Evolutionary conservation across 345 rosid species (phyloP).

Genomic region (Rhodomyrtus tomentosa): DNA sequence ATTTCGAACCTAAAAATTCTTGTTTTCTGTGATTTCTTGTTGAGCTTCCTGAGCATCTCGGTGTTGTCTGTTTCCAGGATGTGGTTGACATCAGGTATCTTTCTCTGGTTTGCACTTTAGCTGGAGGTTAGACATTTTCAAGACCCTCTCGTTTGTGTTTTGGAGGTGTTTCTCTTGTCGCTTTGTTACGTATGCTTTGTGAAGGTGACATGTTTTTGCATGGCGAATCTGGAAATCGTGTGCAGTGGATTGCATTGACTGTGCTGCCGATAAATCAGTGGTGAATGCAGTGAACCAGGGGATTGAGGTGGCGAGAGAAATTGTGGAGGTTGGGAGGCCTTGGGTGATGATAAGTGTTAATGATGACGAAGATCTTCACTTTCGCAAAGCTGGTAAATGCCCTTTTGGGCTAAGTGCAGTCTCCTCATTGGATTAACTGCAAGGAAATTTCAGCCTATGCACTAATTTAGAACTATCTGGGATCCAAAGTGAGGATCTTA

Average conservation of each 20-base stretch:
- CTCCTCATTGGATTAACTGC: not conserved
- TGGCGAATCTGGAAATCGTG: not conserved
- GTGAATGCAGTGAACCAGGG: conserved; percentile 52
- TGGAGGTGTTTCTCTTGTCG: not conserved
- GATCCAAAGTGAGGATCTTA: not conserved
- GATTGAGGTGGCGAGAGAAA: conserved; percentile 32
- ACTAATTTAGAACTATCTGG: not conserved
- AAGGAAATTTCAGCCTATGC: not conserved
- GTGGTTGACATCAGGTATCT: conserved; percentile 50
- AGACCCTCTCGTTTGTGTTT: not conserved
- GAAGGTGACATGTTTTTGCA: not conserved
- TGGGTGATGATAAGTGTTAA: conserved; percentile 64
- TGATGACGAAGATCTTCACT: conserved; percentile 55
- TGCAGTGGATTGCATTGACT: conserved; percentile 59
- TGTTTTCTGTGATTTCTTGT: not conserved
- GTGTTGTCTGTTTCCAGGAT: conserved; percentile 19
- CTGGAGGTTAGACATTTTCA: conserved; percentile 29
- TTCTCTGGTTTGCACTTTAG: conserved; percentile 50
- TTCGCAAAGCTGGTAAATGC: conserved; percentile 46
- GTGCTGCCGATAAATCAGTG: conserved; percentile 55
- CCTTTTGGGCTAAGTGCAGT: not conserved
- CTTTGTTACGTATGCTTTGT: not conserved
- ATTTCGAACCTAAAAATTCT: not conserved
- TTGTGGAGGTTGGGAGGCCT: conserved; percentile 35
- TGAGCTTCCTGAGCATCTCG: not conserved